Percentiles rank a stretch among this genome's conserved stretches.
Conservation (phyloP, 306 rosid species). For the Arachis stenosperma region DNA sequence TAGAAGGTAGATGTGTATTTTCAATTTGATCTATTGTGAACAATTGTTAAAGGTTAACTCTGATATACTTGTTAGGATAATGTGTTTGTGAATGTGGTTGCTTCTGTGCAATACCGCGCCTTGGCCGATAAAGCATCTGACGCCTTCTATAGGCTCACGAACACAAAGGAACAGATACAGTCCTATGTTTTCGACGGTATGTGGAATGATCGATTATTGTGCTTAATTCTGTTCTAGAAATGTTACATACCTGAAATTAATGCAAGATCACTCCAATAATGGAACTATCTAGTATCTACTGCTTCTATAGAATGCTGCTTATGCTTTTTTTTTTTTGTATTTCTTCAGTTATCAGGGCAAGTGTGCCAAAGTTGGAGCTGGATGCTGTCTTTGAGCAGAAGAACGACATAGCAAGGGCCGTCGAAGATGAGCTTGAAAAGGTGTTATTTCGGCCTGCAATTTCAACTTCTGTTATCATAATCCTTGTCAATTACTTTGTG, state of each 20-base stretch:
- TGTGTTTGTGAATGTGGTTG: constrained; percentile 59
- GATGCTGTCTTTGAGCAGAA: constrained; percentile 60
- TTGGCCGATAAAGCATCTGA: constrained; percentile 48
- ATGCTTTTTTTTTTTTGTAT: neutral
- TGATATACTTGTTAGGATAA: constrained; percentile 45
- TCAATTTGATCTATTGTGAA: neutral
- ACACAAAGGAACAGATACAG: constrained; percentile 50
- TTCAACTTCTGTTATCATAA: neutral
- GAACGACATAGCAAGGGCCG: constrained; percentile 54
- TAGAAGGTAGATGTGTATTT: neutral
- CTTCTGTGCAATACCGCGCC: constrained; percentile 58
- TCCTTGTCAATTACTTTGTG: neutral
- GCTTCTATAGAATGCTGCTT: neutral
- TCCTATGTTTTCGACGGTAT: constrained; percentile 56
- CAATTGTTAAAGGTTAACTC: constrained; percentile 11
- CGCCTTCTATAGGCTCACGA: constrained; percentile 59
- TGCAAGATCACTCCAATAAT: neutral
- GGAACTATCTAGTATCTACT: neutral
- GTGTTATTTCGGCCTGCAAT: constrained; percentile 12
- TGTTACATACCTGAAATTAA: neutral
- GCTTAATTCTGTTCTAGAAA: neutral
- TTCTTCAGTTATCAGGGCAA: constrained; percentile 52
- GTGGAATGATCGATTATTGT: neutral
- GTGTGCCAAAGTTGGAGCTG: constrained; percentile 56
- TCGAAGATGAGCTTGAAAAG: constrained; percentile 59